Evolutionary conservation across 768 basidiomycete genomes (phyloP), one percentile per base, ranked within the genome.

Genomic region (Infundibulicybe gibba): DNA sequence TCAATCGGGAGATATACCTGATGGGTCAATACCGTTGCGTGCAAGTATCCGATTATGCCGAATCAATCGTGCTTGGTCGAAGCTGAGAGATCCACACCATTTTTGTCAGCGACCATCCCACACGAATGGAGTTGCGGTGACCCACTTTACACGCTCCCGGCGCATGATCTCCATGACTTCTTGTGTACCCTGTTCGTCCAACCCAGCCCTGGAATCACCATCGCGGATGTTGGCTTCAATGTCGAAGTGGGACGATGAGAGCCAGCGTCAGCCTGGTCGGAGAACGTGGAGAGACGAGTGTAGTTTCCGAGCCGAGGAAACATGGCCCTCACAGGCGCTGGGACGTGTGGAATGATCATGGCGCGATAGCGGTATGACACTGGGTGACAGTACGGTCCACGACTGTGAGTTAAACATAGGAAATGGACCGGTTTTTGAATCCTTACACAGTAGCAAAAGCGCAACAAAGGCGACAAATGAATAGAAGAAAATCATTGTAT

Each of bases 151-250:
- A 39, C 83, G 75, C 59, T 92, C 84, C 54, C 81, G 73, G 52
- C 77, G 76, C 93, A 97, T 95, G 67, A 97, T 94, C 52, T 92
- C 88, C 73, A 86, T 71, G 46, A 97, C 84, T 68, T 97, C 93
- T 63, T 83, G 81, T 5, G 89, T 91, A 17, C 89, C 89, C 47
- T 75, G 78, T 59, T 94, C 92, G 63, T 97, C 93, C 58, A 97
- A 74, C 40, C 93, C 93, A 48, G 72, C 64, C 56, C 93, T 76
- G 19, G 83, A 79, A 65, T 97, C 93, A 16, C 84, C 87, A 47
- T 83, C 88, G 32, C 73, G 74, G 46, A 92, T 76, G 64, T 94
- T 94, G 43, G 83, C 81, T 66, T 94, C 92, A 49, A 94, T 81
- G 66, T 97, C 93, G 65, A 97, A 97, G 56, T 76, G 76, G 44